Evolutionary conservation across 495 filamentous ascomycete genomes (phyloP), one percentile per base, ranked within the genome.

Genomic region (Lophiostoma macrostomum): DNA sequence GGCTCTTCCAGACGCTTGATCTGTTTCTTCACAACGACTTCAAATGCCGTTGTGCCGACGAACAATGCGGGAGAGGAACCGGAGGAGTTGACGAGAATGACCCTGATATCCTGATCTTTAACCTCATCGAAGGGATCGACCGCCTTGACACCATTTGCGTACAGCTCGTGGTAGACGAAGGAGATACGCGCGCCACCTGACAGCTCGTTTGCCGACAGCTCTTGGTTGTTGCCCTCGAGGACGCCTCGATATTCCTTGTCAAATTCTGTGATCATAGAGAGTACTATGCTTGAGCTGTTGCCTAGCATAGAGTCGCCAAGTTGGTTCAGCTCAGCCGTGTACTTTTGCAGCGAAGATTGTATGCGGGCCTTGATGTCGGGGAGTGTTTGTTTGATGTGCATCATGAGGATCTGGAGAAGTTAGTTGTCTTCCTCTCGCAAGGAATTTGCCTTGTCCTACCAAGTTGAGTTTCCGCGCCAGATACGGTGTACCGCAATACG

Each of bases 361-460:
- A 99, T 99, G 54, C 94, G 86, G 14, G 84, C 86, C 71, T 97
- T 99, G 76, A 99, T 99, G 67, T 99, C 93, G 22, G 93, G 93
- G 10, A 99, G 80, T 5, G 93, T 99, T 75, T 99, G 93, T 72
- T 99, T 99, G 76, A 99, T 99, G 76, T 99, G 93, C 93, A 97
- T 99, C 93, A 97, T 97, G 53, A 99, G 80, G 70, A 99, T 97
- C 83, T 86, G 70, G 13, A 45, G 60, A 4, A 20, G 43, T 65
- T 49, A 62, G 59, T 45, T 34, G 14, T 11, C 29, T 5, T 32
- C 32, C 16, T 30, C 4, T 25, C 7, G 23, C 12, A 11, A 38
- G 16, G 6, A 19, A 22, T 36, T 27, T 24, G 8, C 12, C 6
- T 32, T 12, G 32, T 50, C 79, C 27, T 72, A 86, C 83, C 69